Base-by-base conservation (phyloP, 805 yeast species). In the Cyberlindnera meyerae region DNA sequence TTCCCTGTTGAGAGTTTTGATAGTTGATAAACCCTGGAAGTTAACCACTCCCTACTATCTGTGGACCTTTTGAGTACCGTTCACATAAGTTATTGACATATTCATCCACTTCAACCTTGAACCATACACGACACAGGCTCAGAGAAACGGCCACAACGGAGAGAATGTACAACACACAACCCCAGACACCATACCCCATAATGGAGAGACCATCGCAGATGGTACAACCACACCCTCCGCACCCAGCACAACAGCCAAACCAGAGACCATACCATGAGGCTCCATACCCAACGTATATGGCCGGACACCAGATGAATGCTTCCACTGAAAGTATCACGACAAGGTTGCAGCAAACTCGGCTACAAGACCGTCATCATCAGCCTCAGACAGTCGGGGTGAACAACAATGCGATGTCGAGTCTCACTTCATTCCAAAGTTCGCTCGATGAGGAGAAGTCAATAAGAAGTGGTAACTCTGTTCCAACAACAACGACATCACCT, bases 311-410 rank as follows among this genome's bases (percentile, higher is more conserved):
- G 22, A 12, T 14, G 6, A 39, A 32, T n/a, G 32, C 32, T 11
- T 39, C 43, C 4, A 39, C 43, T 6, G 43, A 39, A 21, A 35
- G 39, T 12, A 39, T 39, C 39, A 39, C 43, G 1, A 13, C 36
- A 4, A 32, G 43, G 4, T 26, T 39, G 6, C 39, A 35, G 17
- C 24, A 25, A 9, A 37, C 29, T 14, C 24, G 31, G 15, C 17
- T 39, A 4, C 28, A 35, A 5, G 39, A 31, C 6, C 15, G 29
- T 8, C 29, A 27, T 31, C 18, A 33, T 22, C 31, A 17, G 28
- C 30, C 11, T 9, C 16, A 13, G 6, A n/a, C 7, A 8, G 21
- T 39, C 11, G 37, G 28, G 1, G 21, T 29, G 21, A 35, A 35
- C 12, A 26, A 36, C 4, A 11, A 11, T 6, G 43, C 43, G 2